These are phyloP conservation scores for Dendrobium chrysotoxum DNA, from an alignment of 106 monocot species.

Conservation along the genomic window DNA sequence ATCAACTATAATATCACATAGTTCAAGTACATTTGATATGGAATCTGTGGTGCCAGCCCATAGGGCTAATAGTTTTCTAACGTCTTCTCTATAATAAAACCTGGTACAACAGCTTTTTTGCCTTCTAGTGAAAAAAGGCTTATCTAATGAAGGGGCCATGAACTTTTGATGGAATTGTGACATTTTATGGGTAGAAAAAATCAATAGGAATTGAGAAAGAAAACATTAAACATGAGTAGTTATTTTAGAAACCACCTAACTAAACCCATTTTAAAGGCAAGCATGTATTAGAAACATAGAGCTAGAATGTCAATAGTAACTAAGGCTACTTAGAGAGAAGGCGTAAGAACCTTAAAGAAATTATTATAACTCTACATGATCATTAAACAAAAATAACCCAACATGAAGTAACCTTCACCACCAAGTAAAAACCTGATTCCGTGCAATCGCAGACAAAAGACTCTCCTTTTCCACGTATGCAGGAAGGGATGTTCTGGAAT, in stretches of 20 bases:
- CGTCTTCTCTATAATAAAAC: neutral
- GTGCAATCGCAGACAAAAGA: constrained; percentile 88
- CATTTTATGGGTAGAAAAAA: neutral
- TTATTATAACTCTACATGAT: neutral
- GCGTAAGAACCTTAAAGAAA: neutral
- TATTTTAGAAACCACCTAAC: neutral
- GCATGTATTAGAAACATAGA: neutral
- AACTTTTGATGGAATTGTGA: neutral
- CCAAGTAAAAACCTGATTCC: constrained; percentile 83
- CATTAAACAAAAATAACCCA: constrained; percentile 2
- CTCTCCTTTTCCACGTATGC: constrained; percentile 86
- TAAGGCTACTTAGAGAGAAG: neutral
- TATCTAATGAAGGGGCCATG: neutral
- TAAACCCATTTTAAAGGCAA: neutral
- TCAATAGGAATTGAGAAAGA: neutral
- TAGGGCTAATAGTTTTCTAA: neutral
- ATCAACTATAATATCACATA: neutral
- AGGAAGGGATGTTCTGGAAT: constrained; percentile 91
- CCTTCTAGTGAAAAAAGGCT: neutral
- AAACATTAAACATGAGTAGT: neutral
- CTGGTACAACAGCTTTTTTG: neutral
- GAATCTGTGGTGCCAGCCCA: neutral
- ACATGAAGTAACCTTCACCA: constrained; percentile 17
- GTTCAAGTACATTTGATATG: neutral
- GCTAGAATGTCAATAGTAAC: neutral